These are phyloP conservation scores for Coemansia sp. DNA, from an alignment of 192 early-diverging fungal genomes.

Conservation along the genomic window DNA sequence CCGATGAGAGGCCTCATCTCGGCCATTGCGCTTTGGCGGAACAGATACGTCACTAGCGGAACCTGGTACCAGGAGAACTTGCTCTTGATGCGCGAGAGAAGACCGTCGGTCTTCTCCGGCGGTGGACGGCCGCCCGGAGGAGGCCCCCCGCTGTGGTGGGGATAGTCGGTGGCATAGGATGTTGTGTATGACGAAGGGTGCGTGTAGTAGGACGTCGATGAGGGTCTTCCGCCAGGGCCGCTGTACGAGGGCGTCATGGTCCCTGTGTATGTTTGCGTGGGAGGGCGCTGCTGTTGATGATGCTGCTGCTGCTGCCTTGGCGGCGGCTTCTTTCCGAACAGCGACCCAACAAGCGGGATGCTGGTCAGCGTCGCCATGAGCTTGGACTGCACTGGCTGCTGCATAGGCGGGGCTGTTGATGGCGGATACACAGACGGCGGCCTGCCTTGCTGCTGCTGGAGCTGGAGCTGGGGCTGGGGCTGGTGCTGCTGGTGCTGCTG, in stretches of 20 bases:
- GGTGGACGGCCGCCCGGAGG: not conserved
- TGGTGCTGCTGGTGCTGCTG: not conserved
- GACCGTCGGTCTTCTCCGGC: not conserved
- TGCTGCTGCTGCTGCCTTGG: constrained; percentile 10
- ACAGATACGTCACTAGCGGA: constrained; percentile 19
- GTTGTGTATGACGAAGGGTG: constrained; percentile 16
- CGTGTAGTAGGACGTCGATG: constrained; percentile 15
- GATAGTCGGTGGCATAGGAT: not conserved
- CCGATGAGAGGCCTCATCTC: constrained; percentile 33
- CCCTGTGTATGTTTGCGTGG: not conserved
- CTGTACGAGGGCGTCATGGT: not conserved
- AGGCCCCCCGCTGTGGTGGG: not conserved
- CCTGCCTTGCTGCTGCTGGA: not conserved
- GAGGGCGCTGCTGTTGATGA: constrained; percentile 13
- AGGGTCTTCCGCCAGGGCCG: not conserved
- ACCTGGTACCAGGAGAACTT: constrained; percentile 25
- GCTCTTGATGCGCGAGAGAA: not conserved
- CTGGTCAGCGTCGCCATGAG: constrained; percentile 39
- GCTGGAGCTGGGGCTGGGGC: constrained; percentile 10
- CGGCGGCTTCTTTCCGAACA: constrained; percentile 34
- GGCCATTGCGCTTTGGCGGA: constrained; percentile 21
- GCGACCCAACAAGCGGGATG: constrained; percentile 41
- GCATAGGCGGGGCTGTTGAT: not conserved
- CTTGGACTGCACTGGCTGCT: constrained; percentile 19
- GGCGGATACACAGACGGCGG: not conserved